These are phyloP conservation scores for Croton laevigatus DNA, from an alignment of 441 rosid species.

Conservation along the genomic window DNA sequence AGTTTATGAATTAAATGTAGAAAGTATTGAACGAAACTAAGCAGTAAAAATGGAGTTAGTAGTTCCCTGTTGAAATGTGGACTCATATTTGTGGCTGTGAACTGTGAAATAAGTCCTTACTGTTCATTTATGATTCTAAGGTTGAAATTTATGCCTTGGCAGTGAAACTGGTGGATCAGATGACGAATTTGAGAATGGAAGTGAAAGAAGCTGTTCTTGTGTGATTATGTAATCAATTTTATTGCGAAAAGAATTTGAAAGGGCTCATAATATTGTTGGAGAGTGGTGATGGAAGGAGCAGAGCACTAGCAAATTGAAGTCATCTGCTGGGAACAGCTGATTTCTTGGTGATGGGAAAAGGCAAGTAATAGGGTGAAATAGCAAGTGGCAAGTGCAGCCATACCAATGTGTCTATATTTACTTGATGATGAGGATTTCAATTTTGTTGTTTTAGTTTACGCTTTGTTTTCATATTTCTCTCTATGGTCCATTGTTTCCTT, in stretches of 20 bases:
- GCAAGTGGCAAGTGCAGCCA: slow-evolving; percentile 11
- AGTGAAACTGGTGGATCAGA: slow-evolving; percentile 85
- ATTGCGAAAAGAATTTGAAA: background rate
- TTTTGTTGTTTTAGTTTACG: slow-evolving; percentile 37
- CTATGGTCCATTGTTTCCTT: slow-evolving; percentile 23
- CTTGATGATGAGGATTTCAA: slow-evolving; percentile 37
- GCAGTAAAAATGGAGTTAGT: background rate
- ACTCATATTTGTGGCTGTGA: background rate
- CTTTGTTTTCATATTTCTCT: slow-evolving; percentile 25
- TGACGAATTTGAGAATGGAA: slow-evolving; percentile 63
- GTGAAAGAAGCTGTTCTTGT: slow-evolving; percentile 73
- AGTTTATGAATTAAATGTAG: background rate
- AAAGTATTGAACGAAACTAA: background rate
- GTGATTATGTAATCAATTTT: slow-evolving; percentile 59
- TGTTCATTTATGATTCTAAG: slow-evolving; percentile 20
- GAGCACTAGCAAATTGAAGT: slow-evolving; percentile 23
- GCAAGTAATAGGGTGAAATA: slow-evolving; percentile 16
- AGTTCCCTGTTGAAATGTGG: background rate
- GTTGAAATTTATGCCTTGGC: slow-evolving; percentile 32
- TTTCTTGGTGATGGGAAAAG: slow-evolving; percentile 19
- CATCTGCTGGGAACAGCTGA: slow-evolving; percentile 21
- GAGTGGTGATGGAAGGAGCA: slow-evolving; percentile 9
- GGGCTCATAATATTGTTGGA: slow-evolving; percentile 16
- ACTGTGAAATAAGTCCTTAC: background rate
- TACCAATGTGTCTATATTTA: slow-evolving; percentile 34